Base-by-base conservation (phyloP, 768 basidiomycete species). In the Tephrocybe sp. region DNA sequence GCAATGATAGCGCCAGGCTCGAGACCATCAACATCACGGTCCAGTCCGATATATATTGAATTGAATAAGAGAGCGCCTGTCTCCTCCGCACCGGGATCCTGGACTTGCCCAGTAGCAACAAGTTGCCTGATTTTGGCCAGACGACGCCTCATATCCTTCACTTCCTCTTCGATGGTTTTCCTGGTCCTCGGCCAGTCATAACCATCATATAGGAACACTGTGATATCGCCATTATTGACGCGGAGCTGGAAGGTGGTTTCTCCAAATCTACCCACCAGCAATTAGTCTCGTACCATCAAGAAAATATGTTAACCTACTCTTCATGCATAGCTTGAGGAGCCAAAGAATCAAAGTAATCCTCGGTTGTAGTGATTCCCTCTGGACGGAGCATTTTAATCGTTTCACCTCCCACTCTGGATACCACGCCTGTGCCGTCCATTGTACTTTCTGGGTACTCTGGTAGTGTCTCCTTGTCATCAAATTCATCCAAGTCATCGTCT, bases 121-220 rank as follows among this genome's bases (percentile, higher is more conserved):
- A 99, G 78, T 67, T 98, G 96, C 26, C 88, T 79, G 59, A 99
- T 96, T 68, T 88, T 92, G 38, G 88, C 85, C 44, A 99, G 77
- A 25, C 84, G 84, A 47, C 85, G 83, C 42, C 93, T 84, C 77
- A 98, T 92, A 37, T 88, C 86, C 62, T 88, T 91, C 40, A 93
- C 81, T 65, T 93, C 88, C 32, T 90, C 84, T 63, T 95, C 91
- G 48, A 99, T 93, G 2, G 81, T 81, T 68, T 79, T 86, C 26
- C 96, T 85, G 3, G 97, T 99, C 42, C 77, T 77, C 1, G 64
- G 68, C 95, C 97, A 99, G 64, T 99, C 97, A 61, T 94, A 99
- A 1, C 97, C 97, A 50, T 94, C 92, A 62, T 97, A 90, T 3
- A 99, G 76, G 45, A 85, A 78, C 20, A 98, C 61, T 1, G 78